Evolutionary conservation across 2,329 filamentous ascomycete species (phyloP).

Genomic region (Clarireedia homoeocarpa): DNA sequence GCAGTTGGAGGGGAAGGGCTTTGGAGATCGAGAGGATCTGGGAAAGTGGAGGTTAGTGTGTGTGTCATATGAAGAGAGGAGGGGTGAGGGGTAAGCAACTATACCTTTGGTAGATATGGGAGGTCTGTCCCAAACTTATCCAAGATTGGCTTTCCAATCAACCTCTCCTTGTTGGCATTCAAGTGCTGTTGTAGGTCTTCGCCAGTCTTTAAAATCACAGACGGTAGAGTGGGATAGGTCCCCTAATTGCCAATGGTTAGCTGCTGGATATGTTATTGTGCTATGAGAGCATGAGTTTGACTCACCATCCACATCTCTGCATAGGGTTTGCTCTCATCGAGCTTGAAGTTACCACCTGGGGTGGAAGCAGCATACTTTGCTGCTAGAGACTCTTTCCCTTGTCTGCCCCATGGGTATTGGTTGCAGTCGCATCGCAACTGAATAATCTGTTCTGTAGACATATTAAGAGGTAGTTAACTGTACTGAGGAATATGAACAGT

Average conservation of each 20-base stretch:
- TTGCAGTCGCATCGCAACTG: conserved; percentile 48
- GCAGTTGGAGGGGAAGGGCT: conserved; percentile 66
- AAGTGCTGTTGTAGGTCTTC: conserved; percentile 59
- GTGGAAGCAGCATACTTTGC: conserved; percentile 59
- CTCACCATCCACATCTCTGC: conserved; percentile 35
- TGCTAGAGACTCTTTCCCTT: conserved; percentile 56
- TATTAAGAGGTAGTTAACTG: not conserved
- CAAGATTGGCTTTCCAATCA: conserved; percentile 55
- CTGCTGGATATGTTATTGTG: not conserved
- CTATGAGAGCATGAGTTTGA: not conserved
- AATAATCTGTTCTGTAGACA: conserved; percentile 34
- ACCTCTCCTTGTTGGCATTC: conserved; percentile 49
- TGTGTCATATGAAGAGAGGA: not conserved
- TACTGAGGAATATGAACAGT: too few species aligned
- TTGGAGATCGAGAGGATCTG: conserved; percentile 66
- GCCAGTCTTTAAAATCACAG: conserved; percentile 52
- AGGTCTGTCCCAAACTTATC: conserved; percentile 57
- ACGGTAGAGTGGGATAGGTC: conserved; percentile 67
- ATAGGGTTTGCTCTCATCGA: conserved; percentile 57
- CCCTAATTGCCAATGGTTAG: conserved; percentile 52
- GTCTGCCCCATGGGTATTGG: conserved; percentile 54
- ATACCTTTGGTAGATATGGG: conserved; percentile 63
- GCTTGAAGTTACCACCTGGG: conserved; percentile 51
- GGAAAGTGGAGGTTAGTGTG: not conserved
- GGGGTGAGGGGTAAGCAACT: not conserved